Evolutionary conservation across 805 yeast genomes (phyloP), one percentile per base, ranked within the genome.

Genomic region (Dipodascus albidus): DNA sequence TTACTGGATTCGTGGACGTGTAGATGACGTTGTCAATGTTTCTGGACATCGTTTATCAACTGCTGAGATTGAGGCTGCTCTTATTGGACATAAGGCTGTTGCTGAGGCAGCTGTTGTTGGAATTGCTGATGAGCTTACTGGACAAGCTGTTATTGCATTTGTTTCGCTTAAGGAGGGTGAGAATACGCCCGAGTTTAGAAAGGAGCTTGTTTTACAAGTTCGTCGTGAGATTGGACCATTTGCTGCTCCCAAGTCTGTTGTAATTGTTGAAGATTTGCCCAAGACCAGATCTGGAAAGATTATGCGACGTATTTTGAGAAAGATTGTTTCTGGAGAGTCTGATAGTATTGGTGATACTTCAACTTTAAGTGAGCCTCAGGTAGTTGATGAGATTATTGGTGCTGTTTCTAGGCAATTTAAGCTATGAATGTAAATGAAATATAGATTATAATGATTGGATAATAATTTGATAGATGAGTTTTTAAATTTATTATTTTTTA

Each of bases 251-350:
- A 90, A 90, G 71, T 74, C 82, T 55, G 82, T 90, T 55, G 74
- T 84, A 62, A 73, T 90, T 55, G 95, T 91, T 53, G 83, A 81
- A 56, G 98, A 93, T 67, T 80, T 93, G 70, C 99, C 99, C 72
- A 93, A 91, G 80, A 93, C 99, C 22, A 82, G 99, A 74, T 88
- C 96, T 9, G 99, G 99, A 62, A 93, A 93, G 78, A 91, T 93
- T 67, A 91, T 93, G 96, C 86, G 99, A 78, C 87, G 99, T 76
- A 85, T 93, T 58, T 78, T 93, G 71, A 84, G 99, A 74, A 93
- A 93, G 74, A 80, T 91, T 57, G 83, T 89, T 53, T 82, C 93
- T 52, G 90, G 91, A 60, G 97, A 91, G 75, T 95, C 84, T 60
- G 95, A 87, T 60, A 87, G 84, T 67, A 77, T 93, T 61, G 99